Evolutionary conservation across 129 eudicot species (phyloP).

Genomic region (Centella asiatica): DNA sequence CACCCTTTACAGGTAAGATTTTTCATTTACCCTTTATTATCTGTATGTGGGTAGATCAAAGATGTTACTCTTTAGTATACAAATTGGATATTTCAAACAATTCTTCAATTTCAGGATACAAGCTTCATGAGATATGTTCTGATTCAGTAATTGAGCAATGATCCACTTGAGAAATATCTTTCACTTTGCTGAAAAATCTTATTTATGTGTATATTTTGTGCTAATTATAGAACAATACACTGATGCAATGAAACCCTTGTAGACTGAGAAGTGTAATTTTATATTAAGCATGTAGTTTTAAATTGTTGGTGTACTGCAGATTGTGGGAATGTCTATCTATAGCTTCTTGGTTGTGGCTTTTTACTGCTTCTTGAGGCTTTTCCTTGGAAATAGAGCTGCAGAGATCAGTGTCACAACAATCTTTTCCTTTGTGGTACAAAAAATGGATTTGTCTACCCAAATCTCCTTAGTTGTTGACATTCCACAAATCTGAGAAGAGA

Average conservation of each 20-base stretch:
- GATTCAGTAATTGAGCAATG: neutral
- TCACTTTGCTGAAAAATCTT: neutral
- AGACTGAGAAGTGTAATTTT: neutral
- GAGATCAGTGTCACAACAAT: conserved; percentile 43
- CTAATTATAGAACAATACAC: neutral
- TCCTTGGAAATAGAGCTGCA: conserved; percentile 50
- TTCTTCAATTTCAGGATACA: neutral
- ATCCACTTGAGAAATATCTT: neutral
- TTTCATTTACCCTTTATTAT: neutral
- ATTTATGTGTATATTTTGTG: neutral
- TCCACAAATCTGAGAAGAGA: neutral
- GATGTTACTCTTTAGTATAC: conserved; percentile 7
- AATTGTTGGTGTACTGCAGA: conserved; percentile 33
- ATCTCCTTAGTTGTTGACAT: neutral
- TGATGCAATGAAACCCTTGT: neutral
- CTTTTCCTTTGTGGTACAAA: conserved; percentile 53
- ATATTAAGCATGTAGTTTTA: neutral
- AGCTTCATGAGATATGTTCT: neutral
- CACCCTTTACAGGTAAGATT: conserved; percentile 82
- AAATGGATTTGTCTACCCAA: neutral
- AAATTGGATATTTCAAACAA: neutral
- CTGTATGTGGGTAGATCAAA: neutral
- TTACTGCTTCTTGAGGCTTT: conserved; percentile 70
- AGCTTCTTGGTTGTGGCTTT: conserved; percentile 57
- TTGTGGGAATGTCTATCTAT: conserved; percentile 69